A percentile compares a stretch with the other conserved stretches of the same genome.
These are phyloP conservation scores for Fomitopsis betulina DNA, from an alignment of 1,284 basidiomycete genomes.

Conservation along the genomic window DNA sequence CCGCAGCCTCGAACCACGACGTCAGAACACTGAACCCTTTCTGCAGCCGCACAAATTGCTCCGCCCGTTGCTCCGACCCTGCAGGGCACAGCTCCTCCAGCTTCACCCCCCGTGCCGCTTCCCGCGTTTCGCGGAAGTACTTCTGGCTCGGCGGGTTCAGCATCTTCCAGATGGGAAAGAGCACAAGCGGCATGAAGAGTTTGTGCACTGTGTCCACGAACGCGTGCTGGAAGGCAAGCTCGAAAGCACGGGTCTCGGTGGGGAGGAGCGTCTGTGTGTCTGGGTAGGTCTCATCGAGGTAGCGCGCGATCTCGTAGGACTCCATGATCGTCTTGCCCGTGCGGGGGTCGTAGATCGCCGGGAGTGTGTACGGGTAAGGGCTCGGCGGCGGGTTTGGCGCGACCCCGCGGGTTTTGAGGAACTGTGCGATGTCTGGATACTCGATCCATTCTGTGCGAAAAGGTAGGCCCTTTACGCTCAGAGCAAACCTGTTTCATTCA, in stretches of 20 bases:
- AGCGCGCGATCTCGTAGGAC: slow-evolving; percentile 26
- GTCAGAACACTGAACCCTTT: background rate
- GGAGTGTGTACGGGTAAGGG: slow-evolving; percentile 16
- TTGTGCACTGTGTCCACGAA: slow-evolving; percentile 4
- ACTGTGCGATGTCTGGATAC: slow-evolving; percentile 27
- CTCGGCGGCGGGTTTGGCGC: background rate
- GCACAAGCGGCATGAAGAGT: slow-evolving; percentile 5
- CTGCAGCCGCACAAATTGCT: slow-evolving; percentile 5
- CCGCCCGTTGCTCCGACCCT: slow-evolving; percentile 6
- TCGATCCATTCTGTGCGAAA: slow-evolving; percentile 28
- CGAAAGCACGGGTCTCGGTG: slow-evolving; percentile 19
- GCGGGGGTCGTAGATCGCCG: slow-evolving; percentile 24
- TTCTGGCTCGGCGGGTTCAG: slow-evolving; percentile 9
- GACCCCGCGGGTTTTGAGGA: background rate
- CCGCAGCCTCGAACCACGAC: background rate
- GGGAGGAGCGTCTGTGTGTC: slow-evolving; percentile 17
- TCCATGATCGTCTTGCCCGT: slow-evolving; percentile 22
- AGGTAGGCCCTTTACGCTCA: slow-evolving; percentile 25
- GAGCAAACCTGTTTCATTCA: slow-evolving; percentile 13
- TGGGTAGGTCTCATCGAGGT: slow-evolving; percentile 28
- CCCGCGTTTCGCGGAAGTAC: slow-evolving; percentile 21
- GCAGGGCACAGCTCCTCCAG: slow-evolving; percentile 18
- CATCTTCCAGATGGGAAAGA: background rate
- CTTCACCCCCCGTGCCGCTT: slow-evolving; percentile 7
- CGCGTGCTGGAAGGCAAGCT: slow-evolving; percentile 20